Base-by-base conservation (phyloP, 768 basidiomycete species). In the Kwoniella sp. region DNA sequence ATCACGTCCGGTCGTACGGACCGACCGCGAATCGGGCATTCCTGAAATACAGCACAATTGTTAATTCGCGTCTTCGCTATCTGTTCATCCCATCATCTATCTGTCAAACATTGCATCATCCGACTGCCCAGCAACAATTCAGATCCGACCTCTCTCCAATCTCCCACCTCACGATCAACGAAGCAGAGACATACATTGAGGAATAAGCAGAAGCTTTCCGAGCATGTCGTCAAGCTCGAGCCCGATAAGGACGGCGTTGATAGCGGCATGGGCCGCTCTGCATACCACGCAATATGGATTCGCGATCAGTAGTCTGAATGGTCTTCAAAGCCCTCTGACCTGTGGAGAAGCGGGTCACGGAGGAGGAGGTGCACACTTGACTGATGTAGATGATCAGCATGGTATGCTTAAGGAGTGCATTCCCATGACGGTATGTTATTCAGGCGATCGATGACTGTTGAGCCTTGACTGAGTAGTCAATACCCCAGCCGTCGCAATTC, bases 291-390 rank as follows among this genome's bases (percentile, higher is more conserved):
- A 76, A 41, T 75, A 92, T 82, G 93, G 93, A 20, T 93, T 90
- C 78, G 91, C 93, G 75, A 91, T 92, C 53, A 89, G 91, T 1
- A 88, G 87, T 8, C 85, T 97, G 59, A 97, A 97, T 77, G 91
- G 94, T 74, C 87, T 94, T 29, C 87, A 92, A 76, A 86, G 85
- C 4, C 74, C 72, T 3, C 57, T 78, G 41, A 75, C 71, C 4
- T 78, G 76, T 62, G 58, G 55, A 1, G 66, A 55, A 23, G 54
- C 54, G n/a, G 48, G 60, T 11, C 41, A 45, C 20, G 41, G 41
- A 41, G 48, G 45, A 11, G 37, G 54, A n/a, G 70, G 58, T 2
- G 45, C 31, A 25, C 65, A 65, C 47, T 53, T 55, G 53, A 60
- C 48, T n/a, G n/a, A n/a, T 13, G 47, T 50, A 37, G 38, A 34